Base-by-base conservation (phyloP, 257 asterid species). In the Solanum pimpinellifolium region DNA sequence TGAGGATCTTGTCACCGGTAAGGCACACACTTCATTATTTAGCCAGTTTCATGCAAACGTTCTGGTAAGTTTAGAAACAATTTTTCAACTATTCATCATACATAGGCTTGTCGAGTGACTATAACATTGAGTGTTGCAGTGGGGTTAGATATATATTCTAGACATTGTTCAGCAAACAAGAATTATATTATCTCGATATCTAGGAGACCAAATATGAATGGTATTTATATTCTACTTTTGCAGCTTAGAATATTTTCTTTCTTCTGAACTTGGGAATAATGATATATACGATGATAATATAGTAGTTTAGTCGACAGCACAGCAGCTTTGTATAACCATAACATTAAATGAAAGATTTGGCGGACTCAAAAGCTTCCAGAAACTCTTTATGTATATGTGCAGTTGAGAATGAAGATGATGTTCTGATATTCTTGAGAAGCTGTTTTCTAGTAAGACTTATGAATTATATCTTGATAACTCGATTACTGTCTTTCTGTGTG, bases 1-100 rank as follows among this genome's bases (percentile, higher is more conserved):
- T 78, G 66, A 49, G 66, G 68, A 77, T 91, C 88, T 78, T 83
- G 52, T 72, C 72, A 52, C 81, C n/a, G 95, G 97, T 95, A 92
- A 86, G 91, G 77, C 83, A 33, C 56, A 37, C 37, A 44, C 46
- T 68, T 42, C 76, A 84, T 84, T 39, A 18, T 14, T 65, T 84
- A 39, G 78, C 39, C 41, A 39, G 37, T 60, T 84, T 69, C 77
- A 84, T 60, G 76, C 86, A 27, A 65, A 65, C 41, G 27, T 84
- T 41, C 76, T 65, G 80, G 39, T 84, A 23, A 31, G 31, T n/a
- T 16, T n/a, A 66, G 29, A 37, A 39, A 84, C 37, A 66, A 4
- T 4, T 35, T 85, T 33, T 49, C 44, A 46, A 44, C 29, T 65
- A 69, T 42, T 85, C 27, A 29, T 42, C 39, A 18, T 46, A 41